These are phyloP conservation scores for Choricystis sp. DNA, from an alignment of 139 green algal species.

Conservation along the genomic window DNA sequence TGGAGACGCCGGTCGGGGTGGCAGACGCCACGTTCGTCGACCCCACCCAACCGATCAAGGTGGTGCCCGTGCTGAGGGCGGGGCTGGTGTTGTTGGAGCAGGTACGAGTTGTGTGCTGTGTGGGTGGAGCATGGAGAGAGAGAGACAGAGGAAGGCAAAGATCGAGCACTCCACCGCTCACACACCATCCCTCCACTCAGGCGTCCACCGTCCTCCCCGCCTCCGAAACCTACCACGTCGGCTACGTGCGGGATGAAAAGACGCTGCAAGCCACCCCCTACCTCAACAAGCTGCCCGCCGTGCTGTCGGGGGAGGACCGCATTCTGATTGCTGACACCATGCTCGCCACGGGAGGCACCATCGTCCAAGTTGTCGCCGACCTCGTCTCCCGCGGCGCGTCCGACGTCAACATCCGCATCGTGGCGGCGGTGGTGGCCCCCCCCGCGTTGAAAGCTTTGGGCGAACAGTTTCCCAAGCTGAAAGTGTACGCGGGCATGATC, in stretches of 20 bases:
- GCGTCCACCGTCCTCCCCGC: constrained; percentile 53
- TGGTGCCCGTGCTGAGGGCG: constrained; percentile 6
- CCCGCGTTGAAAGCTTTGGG: constrained; percentile 59
- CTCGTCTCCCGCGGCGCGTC: constrained; percentile 51
- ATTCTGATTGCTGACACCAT: constrained; percentile 76
- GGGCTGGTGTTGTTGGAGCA: neutral
- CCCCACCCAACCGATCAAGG: constrained; percentile 61
- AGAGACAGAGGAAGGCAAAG: neutral
- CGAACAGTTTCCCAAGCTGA: constrained; percentile 52
- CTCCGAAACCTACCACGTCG: constrained; percentile 74
- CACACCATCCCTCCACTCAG: constrained; percentile 15
- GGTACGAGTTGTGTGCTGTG: neutral
- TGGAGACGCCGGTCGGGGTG: constrained; percentile 63
- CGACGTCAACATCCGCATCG: constrained; percentile 55
- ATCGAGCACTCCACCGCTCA: neutral
- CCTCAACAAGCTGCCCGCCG: constrained; percentile 83
- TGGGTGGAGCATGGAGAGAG: neutral
- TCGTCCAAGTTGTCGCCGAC: constrained; percentile 52
- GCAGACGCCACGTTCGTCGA: constrained; percentile 74
- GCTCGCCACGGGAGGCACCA: constrained; percentile 75
- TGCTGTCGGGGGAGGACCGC: constrained; percentile 45
- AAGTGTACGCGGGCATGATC: constrained; percentile 75
- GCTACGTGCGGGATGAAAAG: constrained; percentile 66
- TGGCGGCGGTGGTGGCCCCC: constrained; percentile 57
- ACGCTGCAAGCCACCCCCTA: constrained; percentile 73